Conservation (phyloP, 2,329 filamentous ascomycete species). For the Colletotrichum eremochloae region DNA sequence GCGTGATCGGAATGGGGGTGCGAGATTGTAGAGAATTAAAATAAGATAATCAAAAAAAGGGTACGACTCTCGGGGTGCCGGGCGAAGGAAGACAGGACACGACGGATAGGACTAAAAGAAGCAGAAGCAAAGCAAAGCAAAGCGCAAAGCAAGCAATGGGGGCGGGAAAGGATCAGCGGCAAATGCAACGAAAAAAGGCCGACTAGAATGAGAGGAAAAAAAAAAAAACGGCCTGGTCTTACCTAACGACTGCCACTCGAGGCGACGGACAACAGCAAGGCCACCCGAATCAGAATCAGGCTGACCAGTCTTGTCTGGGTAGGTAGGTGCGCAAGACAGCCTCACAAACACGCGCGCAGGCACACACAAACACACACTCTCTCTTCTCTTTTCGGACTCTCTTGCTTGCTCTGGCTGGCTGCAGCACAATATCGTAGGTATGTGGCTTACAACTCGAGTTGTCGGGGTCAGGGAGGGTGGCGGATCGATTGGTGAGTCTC, state of each 20-base stretch:
- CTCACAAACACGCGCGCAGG: not conserved
- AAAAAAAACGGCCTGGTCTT: conserved; percentile 24
- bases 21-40: conserved; percentile 43
- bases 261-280: conserved; percentile 2
- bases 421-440: conserved; percentile 6
- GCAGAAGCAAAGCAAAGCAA: conserved; percentile 1
- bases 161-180: not conserved
- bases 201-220: not conserved
- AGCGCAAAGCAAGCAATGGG: conserved; percentile 7
- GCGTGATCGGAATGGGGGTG: conserved; percentile 46
- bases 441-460: conserved; percentile 22
- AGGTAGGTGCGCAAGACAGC: not conserved
- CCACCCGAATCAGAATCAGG: conserved; percentile 14
- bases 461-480: conserved; percentile 4
- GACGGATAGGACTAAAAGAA: not conserved
- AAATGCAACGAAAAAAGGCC: conserved; percentile 12
- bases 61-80: conserved; percentile 42
- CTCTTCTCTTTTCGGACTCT: not conserved
- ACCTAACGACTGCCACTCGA: conserved; percentile 30
- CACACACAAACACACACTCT: not conserved
- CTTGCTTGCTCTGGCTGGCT: not conserved
- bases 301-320: conserved; percentile 1
- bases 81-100: conserved; percentile 23
- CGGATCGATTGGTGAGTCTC: conserved; percentile 15
- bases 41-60: conserved; percentile 37